Percentiles rank a stretch among this genome's conserved stretches.
These are phyloP conservation scores for Mycena crocata DNA, from an alignment of 768 basidiomycete species.

Conservation along the genomic window DNA sequence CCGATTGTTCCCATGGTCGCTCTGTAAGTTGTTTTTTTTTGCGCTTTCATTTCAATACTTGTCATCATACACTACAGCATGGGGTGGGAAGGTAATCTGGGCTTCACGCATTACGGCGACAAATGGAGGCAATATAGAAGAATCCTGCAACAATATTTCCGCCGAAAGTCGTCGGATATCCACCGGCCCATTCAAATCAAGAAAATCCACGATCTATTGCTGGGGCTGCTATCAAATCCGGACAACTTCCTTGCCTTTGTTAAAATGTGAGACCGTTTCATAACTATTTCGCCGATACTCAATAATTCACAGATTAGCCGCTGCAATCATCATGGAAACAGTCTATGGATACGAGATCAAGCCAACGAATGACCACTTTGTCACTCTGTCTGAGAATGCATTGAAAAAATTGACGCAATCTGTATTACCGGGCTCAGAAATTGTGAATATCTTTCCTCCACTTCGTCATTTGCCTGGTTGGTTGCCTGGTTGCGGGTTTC, in stretches of 20 bases:
- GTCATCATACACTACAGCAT: conserved; percentile 34
- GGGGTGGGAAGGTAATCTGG: conserved; percentile 47
- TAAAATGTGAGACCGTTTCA: not conserved
- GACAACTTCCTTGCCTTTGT: conserved; percentile 28
- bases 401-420: conserved; percentile 24
- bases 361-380: conserved; percentile 38
- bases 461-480: conserved; percentile 51
- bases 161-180: conserved; percentile 29
- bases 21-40: conserved; percentile 25
- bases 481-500: conserved; percentile 28
- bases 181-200: conserved; percentile 39
- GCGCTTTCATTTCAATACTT: not conserved
- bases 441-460: conserved; percentile 45
- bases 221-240: conserved; percentile 28
- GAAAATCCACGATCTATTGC: conserved; percentile 38
- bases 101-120: conserved; percentile 42
- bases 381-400: conserved; percentile 36
- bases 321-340: not conserved
- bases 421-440: conserved; percentile 36
- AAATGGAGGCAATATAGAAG: conserved; percentile 45
- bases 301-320: not conserved
- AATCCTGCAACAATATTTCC: conserved; percentile 44
- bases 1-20: conserved; percentile 26
- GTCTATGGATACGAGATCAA: conserved; percentile 45
- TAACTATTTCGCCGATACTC: not conserved